A percentile compares a stretch with the other conserved stretches of the same genome.
phyloP scores from a whole-genome alignment of 202 grass and related monocot genomes.

The Setaria viridis region DNA sequence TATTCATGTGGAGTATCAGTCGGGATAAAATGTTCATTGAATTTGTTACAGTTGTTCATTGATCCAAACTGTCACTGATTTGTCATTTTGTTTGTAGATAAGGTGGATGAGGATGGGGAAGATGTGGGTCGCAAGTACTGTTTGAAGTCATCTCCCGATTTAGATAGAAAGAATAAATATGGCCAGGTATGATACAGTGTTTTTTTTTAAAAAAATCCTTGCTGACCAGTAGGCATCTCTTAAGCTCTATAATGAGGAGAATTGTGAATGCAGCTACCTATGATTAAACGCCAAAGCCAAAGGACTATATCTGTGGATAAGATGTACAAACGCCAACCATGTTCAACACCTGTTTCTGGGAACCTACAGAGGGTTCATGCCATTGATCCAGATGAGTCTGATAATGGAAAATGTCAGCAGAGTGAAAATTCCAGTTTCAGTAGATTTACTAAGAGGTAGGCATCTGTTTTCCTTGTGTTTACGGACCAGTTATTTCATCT shows the following conservation, averaged over 20 bases:
- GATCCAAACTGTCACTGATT: neutral
- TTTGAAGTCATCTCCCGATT: neutral
- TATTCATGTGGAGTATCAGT: neutral
- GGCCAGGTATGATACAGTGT: neutral
- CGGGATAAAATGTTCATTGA: neutral
- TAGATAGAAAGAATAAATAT: constrained; percentile 17
- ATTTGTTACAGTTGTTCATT: neutral
- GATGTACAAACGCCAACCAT: constrained; percentile 49
- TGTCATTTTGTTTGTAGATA: neutral
- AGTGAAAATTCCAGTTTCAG: neutral
- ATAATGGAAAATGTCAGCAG: neutral
- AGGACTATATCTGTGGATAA: constrained; percentile 41
- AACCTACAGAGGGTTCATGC: constrained; percentile 26
- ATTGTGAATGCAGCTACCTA: constrained; percentile 44
- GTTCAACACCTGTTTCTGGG: constrained; percentile 8
- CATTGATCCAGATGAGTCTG: constrained; percentile 39
- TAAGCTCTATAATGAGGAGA: constrained; percentile 3
- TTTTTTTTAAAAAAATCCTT: neutral
- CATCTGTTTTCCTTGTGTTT: constrained; percentile 5
- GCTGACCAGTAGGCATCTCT: neutral
- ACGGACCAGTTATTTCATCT: neutral
- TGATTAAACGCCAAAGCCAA: neutral
- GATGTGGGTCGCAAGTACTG: neutral
- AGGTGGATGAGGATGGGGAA: neutral
- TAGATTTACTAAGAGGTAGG: constrained; percentile 36